Percentiles rank a stretch among this genome's conserved stretches.
These are phyloP conservation scores for Phaffomyces antillensis DNA, from an alignment of 805 yeast species.

Conservation along the genomic window DNA sequence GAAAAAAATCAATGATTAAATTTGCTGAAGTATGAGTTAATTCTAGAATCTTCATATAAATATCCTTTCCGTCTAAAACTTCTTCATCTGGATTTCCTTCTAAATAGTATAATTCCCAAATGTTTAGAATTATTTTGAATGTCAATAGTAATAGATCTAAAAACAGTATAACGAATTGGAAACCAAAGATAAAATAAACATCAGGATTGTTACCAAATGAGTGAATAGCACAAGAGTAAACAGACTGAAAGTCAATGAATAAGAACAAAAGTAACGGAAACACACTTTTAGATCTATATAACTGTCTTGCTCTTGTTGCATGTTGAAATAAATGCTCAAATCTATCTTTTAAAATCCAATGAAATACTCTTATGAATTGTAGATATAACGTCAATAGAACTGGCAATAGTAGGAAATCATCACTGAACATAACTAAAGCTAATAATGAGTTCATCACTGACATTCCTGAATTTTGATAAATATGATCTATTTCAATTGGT, in stretches of 20 bases:
- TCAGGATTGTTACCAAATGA: constrained; percentile 37
- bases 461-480: constrained; percentile 57
- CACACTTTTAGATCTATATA: constrained; percentile 34
- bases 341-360: constrained; percentile 56
- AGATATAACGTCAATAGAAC: constrained; percentile 31
- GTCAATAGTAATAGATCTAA: constrained; percentile 43
- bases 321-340: constrained; percentile 42
- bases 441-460: constrained; percentile 57
- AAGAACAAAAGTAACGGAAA: constrained; percentile 39
- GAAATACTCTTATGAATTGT: constrained; percentile 58
- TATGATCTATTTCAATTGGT: constrained; percentile 67
- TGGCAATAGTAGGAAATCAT: constrained; percentile 40
- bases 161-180: constrained; percentile 63
- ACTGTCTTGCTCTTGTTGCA: constrained; percentile 26
- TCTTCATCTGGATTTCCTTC: constrained; percentile 45
- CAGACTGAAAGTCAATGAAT: constrained; percentile 43
- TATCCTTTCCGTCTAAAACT: constrained; percentile 65
- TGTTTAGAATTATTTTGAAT: constrained; percentile 42
- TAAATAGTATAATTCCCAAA: constrained; percentile 49
- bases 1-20: constrained; percentile 37
- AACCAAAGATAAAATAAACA: constrained; percentile 60
- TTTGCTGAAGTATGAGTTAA: constrained; percentile 42
- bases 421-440: constrained; percentile 46
- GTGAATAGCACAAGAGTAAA: constrained; percentile 46
- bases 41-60: constrained; percentile 51